phyloP scores from a whole-genome alignment of 495 filamentous ascomycete species.

The Podospora fimiseda region DNA sequence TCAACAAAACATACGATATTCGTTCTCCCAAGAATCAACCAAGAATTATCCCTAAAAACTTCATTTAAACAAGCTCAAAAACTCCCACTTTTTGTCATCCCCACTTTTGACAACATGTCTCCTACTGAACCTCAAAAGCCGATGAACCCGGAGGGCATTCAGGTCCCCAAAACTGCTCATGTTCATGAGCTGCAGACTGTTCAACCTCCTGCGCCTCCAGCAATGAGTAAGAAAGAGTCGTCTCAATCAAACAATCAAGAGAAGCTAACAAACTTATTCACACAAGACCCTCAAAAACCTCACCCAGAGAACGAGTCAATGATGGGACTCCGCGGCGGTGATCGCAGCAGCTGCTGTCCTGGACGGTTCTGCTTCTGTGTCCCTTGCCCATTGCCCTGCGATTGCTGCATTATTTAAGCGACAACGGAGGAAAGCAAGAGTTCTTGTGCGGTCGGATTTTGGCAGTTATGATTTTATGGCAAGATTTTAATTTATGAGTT shows the following conservation, averaged over 20 bases:
- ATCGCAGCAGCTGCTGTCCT: slow-evolving; percentile 29
- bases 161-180: background rate
- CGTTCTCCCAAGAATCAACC: too few relatives aligned
- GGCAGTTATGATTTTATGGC: too few relatives aligned
- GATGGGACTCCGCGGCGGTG: slow-evolving; percentile 33
- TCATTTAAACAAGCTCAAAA: too few relatives aligned
- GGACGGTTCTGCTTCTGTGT: slow-evolving; percentile 42
- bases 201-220: background rate
- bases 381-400: slow-evolving; percentile 38
- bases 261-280: background rate
- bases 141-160: background rate
- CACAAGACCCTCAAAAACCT: slow-evolving; percentile 28
- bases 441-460: too few relatives aligned
- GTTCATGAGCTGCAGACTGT: background rate
- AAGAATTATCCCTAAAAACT: too few relatives aligned
- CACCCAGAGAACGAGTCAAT: slow-evolving; percentile 30
- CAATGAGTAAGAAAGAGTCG: background rate
- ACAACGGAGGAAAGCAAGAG: too few relatives aligned
- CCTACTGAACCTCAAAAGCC: background rate
- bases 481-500: too few relatives aligned
- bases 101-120: too few relatives aligned
- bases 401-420: slow-evolving; percentile 35
- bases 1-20: too few relatives aligned
- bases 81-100: too few relatives aligned
- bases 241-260: background rate